These are phyloP conservation scores for Pyrenophora tritici-repentis DNA, from an alignment of 2,329 filamentous ascomycete species.

Conservation along the genomic window DNA sequence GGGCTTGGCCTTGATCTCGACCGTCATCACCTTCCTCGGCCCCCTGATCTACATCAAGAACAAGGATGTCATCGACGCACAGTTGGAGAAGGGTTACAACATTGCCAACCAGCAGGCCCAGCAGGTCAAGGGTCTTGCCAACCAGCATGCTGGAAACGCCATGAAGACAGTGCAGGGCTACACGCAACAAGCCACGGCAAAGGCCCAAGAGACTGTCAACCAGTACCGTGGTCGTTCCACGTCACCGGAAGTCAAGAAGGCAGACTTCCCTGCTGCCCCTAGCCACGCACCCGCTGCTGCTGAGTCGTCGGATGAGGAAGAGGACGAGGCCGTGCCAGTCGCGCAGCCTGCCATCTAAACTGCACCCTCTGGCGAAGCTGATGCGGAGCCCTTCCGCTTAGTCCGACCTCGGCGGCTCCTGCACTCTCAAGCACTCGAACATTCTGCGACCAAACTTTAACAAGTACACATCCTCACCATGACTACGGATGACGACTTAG, in stretches of 20 bases:
- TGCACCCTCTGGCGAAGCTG: background rate
- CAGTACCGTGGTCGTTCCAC: conserved; percentile 46
- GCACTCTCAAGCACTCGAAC: background rate
- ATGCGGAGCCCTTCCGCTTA: background rate
- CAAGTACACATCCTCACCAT: conserved; percentile 28
- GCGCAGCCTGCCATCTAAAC: conserved; percentile 38
- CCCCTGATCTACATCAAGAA: conserved; percentile 69
- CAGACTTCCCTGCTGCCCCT: conserved; percentile 24
- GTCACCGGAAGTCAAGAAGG: conserved; percentile 39
- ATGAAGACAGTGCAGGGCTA: conserved; percentile 63
- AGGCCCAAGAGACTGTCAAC: conserved; percentile 60
- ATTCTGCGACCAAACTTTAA: conserved; percentile 1
- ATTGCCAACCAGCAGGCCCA: conserved; percentile 63
- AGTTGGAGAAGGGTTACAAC: conserved; percentile 60
- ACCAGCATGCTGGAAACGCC: conserved; percentile 63
- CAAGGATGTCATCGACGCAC: conserved; percentile 66
- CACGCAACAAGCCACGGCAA: conserved; percentile 63
- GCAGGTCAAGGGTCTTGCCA: conserved; percentile 64
- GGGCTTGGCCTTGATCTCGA: conserved; percentile 64
- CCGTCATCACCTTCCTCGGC: conserved; percentile 61
- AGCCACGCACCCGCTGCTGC: conserved; percentile 17
- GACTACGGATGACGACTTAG: conserved; percentile 30
- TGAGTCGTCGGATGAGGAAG: conserved; percentile 15
- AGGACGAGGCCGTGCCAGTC: conserved; percentile 16
- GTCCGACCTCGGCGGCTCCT: background rate